Conservation (phyloP, 257 asterid genomes). For the Solanum ahanhuiri region DNA sequence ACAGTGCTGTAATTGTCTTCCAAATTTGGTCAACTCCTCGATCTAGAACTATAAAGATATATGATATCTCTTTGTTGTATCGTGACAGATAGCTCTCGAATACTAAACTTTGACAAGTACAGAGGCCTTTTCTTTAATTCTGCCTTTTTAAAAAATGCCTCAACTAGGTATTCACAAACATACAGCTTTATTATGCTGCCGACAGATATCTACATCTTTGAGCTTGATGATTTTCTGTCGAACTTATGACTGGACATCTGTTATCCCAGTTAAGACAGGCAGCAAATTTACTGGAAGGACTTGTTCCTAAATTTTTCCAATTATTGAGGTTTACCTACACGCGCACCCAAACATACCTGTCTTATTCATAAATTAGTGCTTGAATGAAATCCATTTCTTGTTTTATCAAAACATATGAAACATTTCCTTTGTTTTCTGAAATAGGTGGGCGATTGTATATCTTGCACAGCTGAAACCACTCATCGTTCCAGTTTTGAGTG, state of each 20-base stretch:
- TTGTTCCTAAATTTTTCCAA: not conserved
- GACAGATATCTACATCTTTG: not conserved
- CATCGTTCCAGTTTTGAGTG: constrained; percentile 72
- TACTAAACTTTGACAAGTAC: too few relatives aligned
- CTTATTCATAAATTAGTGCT: not conserved
- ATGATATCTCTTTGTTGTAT: not conserved
- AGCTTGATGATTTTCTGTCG: not conserved
- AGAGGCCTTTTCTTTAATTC: not conserved
- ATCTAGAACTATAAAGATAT: not conserved
- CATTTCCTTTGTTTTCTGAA: not conserved
- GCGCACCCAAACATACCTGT: not conserved
- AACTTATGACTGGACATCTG: not conserved
- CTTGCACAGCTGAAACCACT: constrained; percentile 89
- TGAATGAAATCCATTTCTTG: not conserved
- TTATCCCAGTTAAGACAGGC: not conserved
- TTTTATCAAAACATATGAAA: not conserved
- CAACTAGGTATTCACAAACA: not conserved
- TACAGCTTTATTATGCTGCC: not conserved
- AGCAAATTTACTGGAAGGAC: not conserved
- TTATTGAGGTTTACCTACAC: not conserved
- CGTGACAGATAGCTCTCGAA: not conserved
- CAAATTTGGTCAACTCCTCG: not conserved
- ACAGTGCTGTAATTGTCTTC: not conserved
- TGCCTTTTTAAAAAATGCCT: not conserved
- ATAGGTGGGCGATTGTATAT: constrained; percentile 92